Base-by-base conservation (phyloP, 1,139 yeast species). In the Magnusiomyces suaveolens region DNA sequence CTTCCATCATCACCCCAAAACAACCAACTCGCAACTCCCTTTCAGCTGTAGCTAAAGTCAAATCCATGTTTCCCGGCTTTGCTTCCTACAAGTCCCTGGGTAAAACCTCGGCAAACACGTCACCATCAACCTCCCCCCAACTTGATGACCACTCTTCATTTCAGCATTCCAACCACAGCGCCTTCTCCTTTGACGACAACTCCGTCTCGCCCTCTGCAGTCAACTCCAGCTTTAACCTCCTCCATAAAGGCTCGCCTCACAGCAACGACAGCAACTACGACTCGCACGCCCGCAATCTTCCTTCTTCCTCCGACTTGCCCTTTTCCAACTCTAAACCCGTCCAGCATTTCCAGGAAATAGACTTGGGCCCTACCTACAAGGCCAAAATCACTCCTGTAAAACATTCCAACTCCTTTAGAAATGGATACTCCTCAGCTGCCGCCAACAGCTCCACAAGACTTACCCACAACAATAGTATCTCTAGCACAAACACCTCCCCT, bases 61-160 rank as follows among this genome's bases (percentile, higher is more conserved):
- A 53, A 20, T 53, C 48, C 33, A 55, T 55, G 57, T 55, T 55
- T 36, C n/a, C n/a, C n/a, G n/a, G n/a, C n/a, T n/a, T n/a, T n/a
- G 50, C 54, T 21, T 46, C 46, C 18, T 55, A 55, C 47, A 55
- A 53, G 43, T 48, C 57, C 2, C 36, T 55, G 18, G 49, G 50
- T 36, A 53, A 53, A 36, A 23, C 43, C 21, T 50, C 24, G 25
- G 36, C 12, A 4, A 24, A 41, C 2, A 6, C n/a, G 23, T 26
- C 2, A n/a, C 18, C 36, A 26, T 4, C 48, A n/a, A 16, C 24
- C 10, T 29, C 33, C 12, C 38, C 36, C 29, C 36, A 29, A 32
- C 14, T 21, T 46, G 48, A 29, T 26, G 33, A 46, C 38, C n/a
- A n/a, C n/a, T n/a, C n/a, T n/a, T n/a, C n/a, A n/a, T n/a, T n/a